phyloP scores from a whole-genome alignment of 2,329 filamentous ascomycete species.

The Scopulariopsis brevicaulis region DNA sequence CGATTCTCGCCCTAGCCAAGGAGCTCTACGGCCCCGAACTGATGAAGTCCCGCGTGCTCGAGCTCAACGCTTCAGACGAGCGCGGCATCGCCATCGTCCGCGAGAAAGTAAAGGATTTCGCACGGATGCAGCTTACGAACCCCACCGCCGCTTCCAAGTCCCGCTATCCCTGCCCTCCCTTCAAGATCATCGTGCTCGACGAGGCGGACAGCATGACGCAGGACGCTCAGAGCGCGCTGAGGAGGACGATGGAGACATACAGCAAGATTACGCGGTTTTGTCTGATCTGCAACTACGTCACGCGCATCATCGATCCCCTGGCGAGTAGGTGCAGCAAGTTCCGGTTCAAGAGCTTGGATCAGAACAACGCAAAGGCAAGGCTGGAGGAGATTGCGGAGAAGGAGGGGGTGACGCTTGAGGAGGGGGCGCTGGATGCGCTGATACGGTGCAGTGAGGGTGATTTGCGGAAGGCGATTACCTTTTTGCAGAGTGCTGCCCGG shows the following conservation, averaged over 20 bases:
- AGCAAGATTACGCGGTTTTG: conserved; percentile 94
- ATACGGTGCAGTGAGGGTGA: conserved; percentile 89
- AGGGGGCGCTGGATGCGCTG: conserved; percentile 71
- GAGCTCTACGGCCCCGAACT: conserved; percentile 95
- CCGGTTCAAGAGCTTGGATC: conserved; percentile 90
- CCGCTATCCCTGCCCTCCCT: conserved; percentile 85
- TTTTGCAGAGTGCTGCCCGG: conserved; percentile 84
- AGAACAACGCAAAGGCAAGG: conserved; percentile 67
- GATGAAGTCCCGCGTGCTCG: conserved; percentile 87
- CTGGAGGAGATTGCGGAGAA: conserved; percentile 71
- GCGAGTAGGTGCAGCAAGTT: conserved; percentile 94
- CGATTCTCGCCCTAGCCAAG: conserved; percentile 91
- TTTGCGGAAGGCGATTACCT: conserved; percentile 91
- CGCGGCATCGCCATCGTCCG: conserved; percentile 94
- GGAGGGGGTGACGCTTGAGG: conserved; percentile 66
- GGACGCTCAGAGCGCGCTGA: conserved; percentile 85
- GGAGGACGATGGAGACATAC: conserved; percentile 97
- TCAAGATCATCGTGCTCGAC: conserved; percentile 98
- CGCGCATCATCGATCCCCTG: conserved; percentile 91
- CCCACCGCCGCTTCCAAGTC: conserved; percentile 57
- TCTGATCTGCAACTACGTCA: conserved; percentile 97
- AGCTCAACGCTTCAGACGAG: conserved; percentile 98
- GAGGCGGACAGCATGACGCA: conserved; percentile 99
- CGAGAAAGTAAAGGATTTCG: conserved; percentile 97
- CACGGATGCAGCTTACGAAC: conserved; percentile 84